Conservation (phyloP, 2,329 filamentous ascomycete genomes). For the Colletotrichum sp. region DNA sequence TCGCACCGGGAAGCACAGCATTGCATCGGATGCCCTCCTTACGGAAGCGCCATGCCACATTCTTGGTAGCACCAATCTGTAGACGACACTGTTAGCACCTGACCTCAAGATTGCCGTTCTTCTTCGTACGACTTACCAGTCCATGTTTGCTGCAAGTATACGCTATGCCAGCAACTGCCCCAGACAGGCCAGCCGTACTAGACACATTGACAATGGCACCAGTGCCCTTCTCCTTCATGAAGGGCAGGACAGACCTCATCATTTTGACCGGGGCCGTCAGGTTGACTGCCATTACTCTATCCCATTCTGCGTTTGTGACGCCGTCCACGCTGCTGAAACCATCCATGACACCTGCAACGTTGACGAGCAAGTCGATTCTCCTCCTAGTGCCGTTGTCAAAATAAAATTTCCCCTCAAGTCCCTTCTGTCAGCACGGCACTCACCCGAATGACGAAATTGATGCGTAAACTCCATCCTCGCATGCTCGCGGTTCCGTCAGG, state of each 20-base stretch:
- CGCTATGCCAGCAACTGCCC: constrained; percentile 44
- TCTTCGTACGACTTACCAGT: constrained; percentile 32
- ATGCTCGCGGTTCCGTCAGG: constrained; percentile 30
- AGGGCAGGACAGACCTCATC: constrained; percentile 47
- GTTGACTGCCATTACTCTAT: constrained; percentile 44
- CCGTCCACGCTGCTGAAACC: constrained; percentile 42
- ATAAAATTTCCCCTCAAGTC: background rate
- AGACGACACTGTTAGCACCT: background rate
- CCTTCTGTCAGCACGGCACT: background rate
- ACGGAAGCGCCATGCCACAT: constrained; percentile 49
- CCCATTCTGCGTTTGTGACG: constrained; percentile 41
- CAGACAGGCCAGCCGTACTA: constrained; percentile 37
- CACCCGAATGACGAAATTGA: constrained; percentile 2
- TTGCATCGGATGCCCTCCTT: constrained; percentile 40
- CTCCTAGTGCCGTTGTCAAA: background rate
- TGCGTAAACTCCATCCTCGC: constrained; percentile 25
- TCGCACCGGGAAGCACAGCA: constrained; percentile 34
- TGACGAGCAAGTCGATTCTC: constrained; percentile 46
- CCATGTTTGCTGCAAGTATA: constrained; percentile 51
- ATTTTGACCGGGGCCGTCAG: constrained; percentile 47
- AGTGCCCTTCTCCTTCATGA: constrained; percentile 41
- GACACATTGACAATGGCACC: constrained; percentile 47
- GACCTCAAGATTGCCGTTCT: background rate
- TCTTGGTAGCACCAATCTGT: constrained; percentile 49
- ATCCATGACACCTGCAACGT: constrained; percentile 50